Base-by-base conservation (phyloP, 805 yeast genomes). In the Saturnispora gosingensis region DNA sequence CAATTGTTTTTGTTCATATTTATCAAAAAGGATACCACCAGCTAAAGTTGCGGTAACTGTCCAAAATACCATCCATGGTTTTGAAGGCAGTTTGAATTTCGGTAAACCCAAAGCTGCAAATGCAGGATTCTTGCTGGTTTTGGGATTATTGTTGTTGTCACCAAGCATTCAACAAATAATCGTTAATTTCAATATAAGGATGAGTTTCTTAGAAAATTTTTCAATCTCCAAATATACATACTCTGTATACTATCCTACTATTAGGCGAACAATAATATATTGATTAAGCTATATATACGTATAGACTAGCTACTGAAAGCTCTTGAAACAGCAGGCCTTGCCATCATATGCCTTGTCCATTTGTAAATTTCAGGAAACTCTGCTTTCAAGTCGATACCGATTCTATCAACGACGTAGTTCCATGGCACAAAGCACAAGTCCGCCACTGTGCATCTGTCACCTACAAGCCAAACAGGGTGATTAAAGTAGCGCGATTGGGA, bases 311-410 rank as follows among this genome's bases (percentile, higher is more conserved):
- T 49, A 22, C 44, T 46, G 36, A 90, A 72, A 2, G 97, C 97
- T 56, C 91, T 77, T 27, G 85, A 75, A 30, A 90, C 97, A 1
- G 93, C 90, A 4, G 96, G 95, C 63, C 97, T 80, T 68, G 91
- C 80, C 96, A 90, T 86, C 96, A 90, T 88, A 61, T 82, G 83
- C 65, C 85, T 84, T 10, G 97, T 90, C 97, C 97, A 90, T 67
- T 88, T 88, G 72, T 87, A 89, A 45, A 89, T 97, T 70, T 90
- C 97, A 1, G 97, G 97, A 64, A 85, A 89, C 66, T 90, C 97
- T 30, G 79, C 76, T 65, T 85, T 84, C 61, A 90, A 77, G 61
- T 86, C 87, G 56, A 90, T 88, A 7, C 97, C 97, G 50, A 90
- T 85, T 61, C 96, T 75, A 65, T 87, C 96, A 50, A 90, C 95